phyloP scores from a whole-genome alignment of 140 eudicot genomes.

The Flaveria floridana region DNA sequence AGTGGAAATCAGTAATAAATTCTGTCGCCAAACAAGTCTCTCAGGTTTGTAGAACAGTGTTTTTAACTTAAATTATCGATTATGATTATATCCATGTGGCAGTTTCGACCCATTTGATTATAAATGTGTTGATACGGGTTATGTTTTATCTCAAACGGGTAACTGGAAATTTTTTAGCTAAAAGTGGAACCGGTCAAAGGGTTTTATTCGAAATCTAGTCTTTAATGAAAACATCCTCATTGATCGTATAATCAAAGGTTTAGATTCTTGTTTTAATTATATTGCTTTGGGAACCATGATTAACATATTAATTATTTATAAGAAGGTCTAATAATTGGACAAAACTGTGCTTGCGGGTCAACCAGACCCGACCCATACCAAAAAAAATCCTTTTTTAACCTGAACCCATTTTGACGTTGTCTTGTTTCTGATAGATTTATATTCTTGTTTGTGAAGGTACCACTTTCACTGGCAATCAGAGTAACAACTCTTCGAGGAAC shows the following conservation, averaged over 20 bases:
- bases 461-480: slow-evolving; percentile 67
- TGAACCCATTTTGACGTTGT: background rate
- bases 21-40: slow-evolving; percentile 84
- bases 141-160: background rate
- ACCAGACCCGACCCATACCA: background rate
- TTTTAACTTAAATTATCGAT: background rate
- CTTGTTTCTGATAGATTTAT: slow-evolving; percentile 8
- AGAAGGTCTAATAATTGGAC: background rate
- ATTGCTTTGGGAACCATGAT: background rate
- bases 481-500: slow-evolving; percentile 79
- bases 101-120: background rate
- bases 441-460: slow-evolving; percentile 57
- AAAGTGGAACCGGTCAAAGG: background rate
- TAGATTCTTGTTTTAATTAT: background rate
- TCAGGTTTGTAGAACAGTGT: slow-evolving; percentile 58
- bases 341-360: background rate
- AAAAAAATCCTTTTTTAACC: background rate
- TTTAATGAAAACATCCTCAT: background rate
- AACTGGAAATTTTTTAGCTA: background rate
- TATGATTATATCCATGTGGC: background rate
- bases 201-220: background rate
- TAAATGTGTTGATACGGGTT: background rate
- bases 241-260: background rate
- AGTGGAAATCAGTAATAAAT: slow-evolving; percentile 74
- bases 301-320: background rate